Percentiles rank a stretch among this genome's conserved stretches.
These are phyloP conservation scores for Boletus reticulatus DNA, from an alignment of 768 basidiomycete genomes.

Conservation along the genomic window DNA sequence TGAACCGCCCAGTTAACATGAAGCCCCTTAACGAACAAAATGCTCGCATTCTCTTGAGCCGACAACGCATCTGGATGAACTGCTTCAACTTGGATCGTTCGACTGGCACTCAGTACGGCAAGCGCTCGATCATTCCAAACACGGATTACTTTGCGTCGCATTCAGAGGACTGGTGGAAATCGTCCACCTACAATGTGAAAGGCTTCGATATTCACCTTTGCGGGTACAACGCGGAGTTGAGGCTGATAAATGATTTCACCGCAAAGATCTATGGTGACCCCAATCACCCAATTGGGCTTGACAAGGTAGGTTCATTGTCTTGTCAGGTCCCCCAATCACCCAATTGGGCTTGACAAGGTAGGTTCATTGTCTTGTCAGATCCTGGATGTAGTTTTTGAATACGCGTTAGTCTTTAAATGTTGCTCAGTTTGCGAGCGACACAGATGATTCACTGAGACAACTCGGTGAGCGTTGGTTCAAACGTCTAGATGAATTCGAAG, in stretches of 20 bases:
- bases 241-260: slow-evolving; percentile 58
- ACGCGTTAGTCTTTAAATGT: slow-evolving; percentile 55
- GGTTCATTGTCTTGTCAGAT: not conserved
- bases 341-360: no score
- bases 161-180: slow-evolving; percentile 68
- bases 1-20: slow-evolving; percentile 73
- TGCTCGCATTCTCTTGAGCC: slow-evolving; percentile 84
- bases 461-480: slow-evolving; percentile 57
- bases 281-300: slow-evolving; percentile 69
- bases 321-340: no score
- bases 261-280: slow-evolving; percentile 71
- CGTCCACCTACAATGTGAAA: slow-evolving; percentile 63
- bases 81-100: slow-evolving; percentile 92
- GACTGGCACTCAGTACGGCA: slow-evolving; percentile 85
- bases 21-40: slow-evolving; percentile 78
- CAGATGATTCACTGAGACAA: slow-evolving; percentile 64
- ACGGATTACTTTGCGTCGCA: slow-evolving; percentile 74
- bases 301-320: no score
- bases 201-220: slow-evolving; percentile 81
- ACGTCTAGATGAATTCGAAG: slow-evolving; percentile 49
- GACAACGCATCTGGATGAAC: slow-evolving; percentile 87
- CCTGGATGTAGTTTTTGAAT: slow-evolving; percentile 1
- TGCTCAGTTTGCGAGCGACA: slow-evolving; percentile 58
- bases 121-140: slow-evolving; percentile 75
- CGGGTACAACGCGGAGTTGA: slow-evolving; percentile 73